Percentiles rank a stretch among this genome's conserved stretches.
Conservation (phyloP, 2,329 filamentous ascomycete genomes). For the Dactylella cylindrospora region DNA sequence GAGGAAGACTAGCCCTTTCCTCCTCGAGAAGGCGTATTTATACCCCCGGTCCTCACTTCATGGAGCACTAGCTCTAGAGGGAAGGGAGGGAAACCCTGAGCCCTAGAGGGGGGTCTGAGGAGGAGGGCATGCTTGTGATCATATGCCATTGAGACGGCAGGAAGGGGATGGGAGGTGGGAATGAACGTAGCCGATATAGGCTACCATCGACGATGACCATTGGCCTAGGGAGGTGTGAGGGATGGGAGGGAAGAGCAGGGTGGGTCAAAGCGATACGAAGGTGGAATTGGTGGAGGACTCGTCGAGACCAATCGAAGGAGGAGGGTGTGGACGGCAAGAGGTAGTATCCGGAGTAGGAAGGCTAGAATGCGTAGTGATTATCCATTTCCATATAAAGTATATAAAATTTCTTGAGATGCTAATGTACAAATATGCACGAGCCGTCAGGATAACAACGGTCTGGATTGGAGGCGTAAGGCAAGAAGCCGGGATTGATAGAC, state of each 20-base stretch:
- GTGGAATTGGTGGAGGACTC: too few species aligned
- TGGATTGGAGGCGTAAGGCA: too few species aligned
- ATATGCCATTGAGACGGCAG: constrained; percentile 25
- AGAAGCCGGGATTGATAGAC: too few species aligned
- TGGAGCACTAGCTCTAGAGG: constrained; percentile 1
- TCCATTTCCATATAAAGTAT: too few species aligned
- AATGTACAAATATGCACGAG: too few species aligned
- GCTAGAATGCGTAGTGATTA: too few species aligned
- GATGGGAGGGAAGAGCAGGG: constrained; percentile 12
- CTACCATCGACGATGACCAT: constrained; percentile 23
- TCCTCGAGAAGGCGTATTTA: constrained; percentile 41
- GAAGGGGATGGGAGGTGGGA: background rate
- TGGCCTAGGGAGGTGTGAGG: constrained; percentile 14
- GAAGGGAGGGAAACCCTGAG: constrained; percentile 33
- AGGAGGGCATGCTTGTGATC: constrained; percentile 20
- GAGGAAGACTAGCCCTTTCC: constrained; percentile 24
- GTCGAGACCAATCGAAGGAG: too few species aligned
- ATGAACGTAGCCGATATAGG: constrained; percentile 29
- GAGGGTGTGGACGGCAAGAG: too few species aligned
- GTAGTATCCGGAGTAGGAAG: too few species aligned
- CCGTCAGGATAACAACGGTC: too few species aligned
- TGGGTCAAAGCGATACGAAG: constrained; percentile 17
- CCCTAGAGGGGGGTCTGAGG: constrained; percentile 38
- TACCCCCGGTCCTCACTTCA: constrained; percentile 27
- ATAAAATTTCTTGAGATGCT: too few species aligned